Percentiles rank a stretch among this genome's conserved stretches.
These are phyloP conservation scores for Erythrobasidium hasegawianum DNA, from an alignment of 1,284 basidiomycete species.

Conservation along the genomic window DNA sequence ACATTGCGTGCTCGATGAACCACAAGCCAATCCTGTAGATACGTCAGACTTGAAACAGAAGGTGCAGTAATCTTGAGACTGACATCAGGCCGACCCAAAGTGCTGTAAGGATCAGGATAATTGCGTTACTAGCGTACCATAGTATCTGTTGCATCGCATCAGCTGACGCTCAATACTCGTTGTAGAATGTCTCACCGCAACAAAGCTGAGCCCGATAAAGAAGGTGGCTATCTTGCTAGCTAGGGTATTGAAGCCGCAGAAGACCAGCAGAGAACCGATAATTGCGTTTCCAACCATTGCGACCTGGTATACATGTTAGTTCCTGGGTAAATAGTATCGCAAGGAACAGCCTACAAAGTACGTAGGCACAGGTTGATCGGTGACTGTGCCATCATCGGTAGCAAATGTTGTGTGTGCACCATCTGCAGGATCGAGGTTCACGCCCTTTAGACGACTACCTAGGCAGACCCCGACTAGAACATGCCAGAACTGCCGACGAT, in stretches of 20 bases:
- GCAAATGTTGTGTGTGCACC: conserved; percentile 24
- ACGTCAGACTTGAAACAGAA: too few relatives aligned
- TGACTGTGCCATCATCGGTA: not conserved
- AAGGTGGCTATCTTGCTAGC: conserved; percentile 86
- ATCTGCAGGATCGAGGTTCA: conserved; percentile 25
- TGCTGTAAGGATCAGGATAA: conserved; percentile 9
- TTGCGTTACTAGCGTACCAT: conserved; percentile 23
- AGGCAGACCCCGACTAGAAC: conserved; percentile 29
- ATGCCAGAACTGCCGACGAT: conserved; percentile 26
- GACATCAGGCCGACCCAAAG: conserved; percentile 53
- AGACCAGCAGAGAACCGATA: conserved; percentile 83
- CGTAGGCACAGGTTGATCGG: conserved; percentile 18
- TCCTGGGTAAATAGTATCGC: too few relatives aligned
- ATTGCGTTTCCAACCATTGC: conserved; percentile 48
- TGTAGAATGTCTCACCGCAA: conserved; percentile 62
- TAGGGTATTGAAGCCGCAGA: conserved; percentile 86
- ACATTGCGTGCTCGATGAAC: conserved; percentile 71
- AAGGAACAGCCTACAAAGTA: conserved; percentile 17
- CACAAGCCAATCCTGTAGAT: conserved; percentile 58
- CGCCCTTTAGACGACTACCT: conserved; percentile 17
- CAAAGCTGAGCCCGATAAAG: conserved; percentile 76
- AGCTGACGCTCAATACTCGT: conserved; percentile 64
- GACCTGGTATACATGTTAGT: not conserved
- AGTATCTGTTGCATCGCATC: conserved; percentile 4
- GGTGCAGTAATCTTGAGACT: conserved; percentile 44